phyloP scores from a whole-genome alignment of 768 basidiomycete species.

The Fomitopsis serialis region DNA sequence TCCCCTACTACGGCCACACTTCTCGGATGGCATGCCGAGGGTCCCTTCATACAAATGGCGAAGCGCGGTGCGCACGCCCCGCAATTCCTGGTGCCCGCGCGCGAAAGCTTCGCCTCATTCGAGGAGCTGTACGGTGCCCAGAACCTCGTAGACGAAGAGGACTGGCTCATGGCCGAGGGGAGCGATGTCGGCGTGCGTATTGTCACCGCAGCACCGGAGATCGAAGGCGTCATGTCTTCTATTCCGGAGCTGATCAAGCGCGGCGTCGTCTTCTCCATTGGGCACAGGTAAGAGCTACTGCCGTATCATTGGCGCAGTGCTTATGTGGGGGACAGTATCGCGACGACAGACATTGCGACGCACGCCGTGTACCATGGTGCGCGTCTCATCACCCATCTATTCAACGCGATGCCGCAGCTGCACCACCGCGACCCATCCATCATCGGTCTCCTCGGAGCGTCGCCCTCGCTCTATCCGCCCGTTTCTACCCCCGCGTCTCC shows the following conservation, averaged over 20 bases:
- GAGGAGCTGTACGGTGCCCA: constrained; percentile 68
- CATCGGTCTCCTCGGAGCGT: constrained; percentile 81
- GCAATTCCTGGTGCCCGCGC: constrained; percentile 56
- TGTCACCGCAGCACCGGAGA: constrained; percentile 84
- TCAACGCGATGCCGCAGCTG: constrained; percentile 89
- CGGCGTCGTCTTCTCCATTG: constrained; percentile 80
- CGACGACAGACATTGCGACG: constrained; percentile 68
- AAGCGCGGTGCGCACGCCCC: constrained; percentile 83
- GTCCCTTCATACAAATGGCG: constrained; percentile 78
- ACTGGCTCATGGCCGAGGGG: constrained; percentile 54
- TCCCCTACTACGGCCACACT: constrained; percentile 61
- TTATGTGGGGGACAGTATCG: constrained; percentile 42
- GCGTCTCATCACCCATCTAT: constrained; percentile 84
- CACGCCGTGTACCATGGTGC: constrained; percentile 69
- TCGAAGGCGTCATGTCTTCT: constrained; percentile 73
- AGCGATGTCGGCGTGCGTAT: constrained; percentile 57
- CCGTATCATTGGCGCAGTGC: neutral
- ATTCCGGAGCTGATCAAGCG: constrained; percentile 53
- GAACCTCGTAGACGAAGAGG: constrained; percentile 58
- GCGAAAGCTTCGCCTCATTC: constrained; percentile 59
- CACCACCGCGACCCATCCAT: constrained; percentile 91
- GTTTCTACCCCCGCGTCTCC: constrained; percentile 6
- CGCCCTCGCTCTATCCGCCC: constrained; percentile 49
- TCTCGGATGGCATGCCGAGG: constrained; percentile 89
- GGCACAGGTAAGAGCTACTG: constrained; percentile 65